Conservation (phyloP, 495 filamentous ascomycete species). For the Gamarada debralockiae region DNA sequence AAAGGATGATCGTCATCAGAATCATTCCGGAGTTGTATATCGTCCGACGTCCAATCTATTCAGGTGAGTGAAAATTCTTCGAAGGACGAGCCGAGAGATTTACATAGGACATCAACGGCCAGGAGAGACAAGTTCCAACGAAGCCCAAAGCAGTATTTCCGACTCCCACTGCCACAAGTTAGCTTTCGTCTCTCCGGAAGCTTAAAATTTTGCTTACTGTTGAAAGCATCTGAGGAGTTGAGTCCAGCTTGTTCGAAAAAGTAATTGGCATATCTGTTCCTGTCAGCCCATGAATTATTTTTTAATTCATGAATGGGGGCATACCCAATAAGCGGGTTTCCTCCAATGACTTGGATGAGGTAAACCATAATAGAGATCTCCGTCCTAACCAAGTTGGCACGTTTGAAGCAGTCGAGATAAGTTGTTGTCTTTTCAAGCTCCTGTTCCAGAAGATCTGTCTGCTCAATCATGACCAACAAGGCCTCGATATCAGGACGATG, state of each 20-base stretch:
- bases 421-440: conserved; percentile 59
- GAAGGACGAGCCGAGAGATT: conserved; percentile 35
- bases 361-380: conserved; percentile 66
- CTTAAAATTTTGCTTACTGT: conserved; percentile 47
- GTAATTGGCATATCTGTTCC: conserved; percentile 47
- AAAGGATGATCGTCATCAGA: conserved; percentile 31
- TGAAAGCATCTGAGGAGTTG: conserved; percentile 39
- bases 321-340: conserved; percentile 65
- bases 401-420: conserved; percentile 65
- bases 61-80: background rate
- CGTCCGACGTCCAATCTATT: conserved; percentile 40
- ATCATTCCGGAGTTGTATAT: conserved; percentile 50
- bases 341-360: conserved; percentile 67
- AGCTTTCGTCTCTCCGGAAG: conserved; percentile 51
- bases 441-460: conserved; percentile 57
- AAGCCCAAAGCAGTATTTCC: conserved; percentile 29
- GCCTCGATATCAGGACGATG: conserved; percentile 35
- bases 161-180: conserved; percentile 46
- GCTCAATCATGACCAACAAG: conserved; percentile 55
- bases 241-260: conserved; percentile 68
- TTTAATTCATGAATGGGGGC: no score
- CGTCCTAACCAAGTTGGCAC: conserved; percentile 61
- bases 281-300: no score
- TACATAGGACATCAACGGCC: conserved; percentile 46
- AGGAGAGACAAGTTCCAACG: conserved; percentile 46